Base-by-base conservation (phyloP, 2,329 filamentous ascomycete genomes). In the Ophiostoma piceae region DNA sequence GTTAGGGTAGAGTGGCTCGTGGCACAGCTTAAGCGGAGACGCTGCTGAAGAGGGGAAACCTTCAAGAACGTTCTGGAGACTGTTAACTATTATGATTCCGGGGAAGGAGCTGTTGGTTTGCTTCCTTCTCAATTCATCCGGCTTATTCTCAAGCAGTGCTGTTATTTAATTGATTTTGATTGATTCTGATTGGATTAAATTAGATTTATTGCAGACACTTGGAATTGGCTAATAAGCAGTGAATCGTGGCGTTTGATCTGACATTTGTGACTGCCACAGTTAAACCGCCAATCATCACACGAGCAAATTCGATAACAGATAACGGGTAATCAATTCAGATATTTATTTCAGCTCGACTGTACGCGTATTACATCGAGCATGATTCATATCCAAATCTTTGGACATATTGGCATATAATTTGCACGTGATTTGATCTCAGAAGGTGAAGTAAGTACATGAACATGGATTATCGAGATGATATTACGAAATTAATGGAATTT, bases 21-120 rank as follows among this genome's bases (percentile, higher is more conserved):
- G 43, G 43, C 43, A 47, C 43, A 47, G 43, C 43, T 19, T 47
- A 19, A 64, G 60, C 60, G 60, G 60, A 64, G 60, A 64, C 60
- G 16, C 60, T 64, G 60, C 60, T 14, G 60, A 64, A 64, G 60
- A 64, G 60, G 60, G 60, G 60, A 64, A 64, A 26, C 11, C 51
- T 12, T 26, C n/a, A 57, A 57, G 51, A 57, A 57, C 51, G 51
- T 57, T 57, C 51, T 57, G 51, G 51, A 57, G 51, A 26, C 51
- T 26, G 4, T 26, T 26, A 26, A 26, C 51, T 2, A 6, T 26
- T 26, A 26, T 26, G 51, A 57, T 57, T 11, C 47, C 22, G 51
- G 51, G 51, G 51, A 57, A 57, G 9, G n/a, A 57, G 51, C 51
- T n/a, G 22, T 57, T 57, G 51, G 12, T 7, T 22, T 57, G 8